These are phyloP conservation scores for Russula foetens DNA, from an alignment of 768 basidiomycete genomes.

Conservation along the genomic window DNA sequence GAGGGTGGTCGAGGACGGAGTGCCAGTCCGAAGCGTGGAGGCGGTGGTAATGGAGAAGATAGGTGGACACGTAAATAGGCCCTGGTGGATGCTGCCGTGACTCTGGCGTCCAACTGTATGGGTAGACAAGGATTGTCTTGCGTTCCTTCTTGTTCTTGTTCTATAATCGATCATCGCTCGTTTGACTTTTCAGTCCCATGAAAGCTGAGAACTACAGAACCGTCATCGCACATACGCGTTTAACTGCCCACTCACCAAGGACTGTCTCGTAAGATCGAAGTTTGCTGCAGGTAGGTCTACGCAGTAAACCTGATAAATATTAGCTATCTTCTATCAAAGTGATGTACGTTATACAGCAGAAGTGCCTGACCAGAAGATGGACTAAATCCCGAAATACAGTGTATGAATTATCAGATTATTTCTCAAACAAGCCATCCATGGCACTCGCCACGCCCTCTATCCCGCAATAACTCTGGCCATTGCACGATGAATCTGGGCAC, in stretches of 20 bases:
- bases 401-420: not conserved
- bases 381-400: not conserved
- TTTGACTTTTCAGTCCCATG: not conserved
- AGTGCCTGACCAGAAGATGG: not conserved
- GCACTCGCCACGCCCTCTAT: slow-evolving; percentile 40
- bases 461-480: slow-evolving; percentile 59
- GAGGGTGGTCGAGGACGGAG: slow-evolving; percentile 61
- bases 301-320: not conserved
- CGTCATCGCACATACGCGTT: too few species aligned
- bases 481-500: slow-evolving; percentile 74
- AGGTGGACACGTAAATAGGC: slow-evolving; percentile 37
- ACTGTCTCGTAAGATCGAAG: too few species aligned
- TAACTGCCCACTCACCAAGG: too few species aligned
- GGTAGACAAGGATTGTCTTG: not conserved
- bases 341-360: not conserved
- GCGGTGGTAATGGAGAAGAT: slow-evolving; percentile 60
- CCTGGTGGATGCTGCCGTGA: not conserved
- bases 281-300: too few species aligned
- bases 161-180: not conserved
- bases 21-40: slow-evolving; percentile 65
- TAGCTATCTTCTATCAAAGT: not conserved
- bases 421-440: slow-evolving; percentile 58
- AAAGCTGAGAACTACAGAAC: too few species aligned
- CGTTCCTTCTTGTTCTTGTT: not conserved
- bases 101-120: not conserved